A percentile compares a stretch with the other conserved stretches of the same genome.
phyloP scores from a whole-genome alignment of 2,329 filamentous ascomycete genomes.

The Aspergillus jensenii region DNA sequence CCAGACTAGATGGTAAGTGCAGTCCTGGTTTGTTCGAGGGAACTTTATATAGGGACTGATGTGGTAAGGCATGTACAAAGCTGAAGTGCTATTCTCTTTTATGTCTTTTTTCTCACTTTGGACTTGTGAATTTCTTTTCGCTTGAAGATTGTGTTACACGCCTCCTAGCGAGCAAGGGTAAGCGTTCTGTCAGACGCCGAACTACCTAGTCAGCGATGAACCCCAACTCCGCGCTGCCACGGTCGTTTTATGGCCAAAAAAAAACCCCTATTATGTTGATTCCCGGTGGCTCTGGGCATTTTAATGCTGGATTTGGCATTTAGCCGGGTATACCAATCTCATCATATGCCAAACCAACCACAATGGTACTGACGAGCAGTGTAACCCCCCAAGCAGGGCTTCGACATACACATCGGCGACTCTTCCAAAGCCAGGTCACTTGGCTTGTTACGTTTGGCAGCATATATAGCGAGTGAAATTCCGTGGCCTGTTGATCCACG shows the following conservation, averaged over 20 bases:
- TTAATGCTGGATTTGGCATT: not conserved
- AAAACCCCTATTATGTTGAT: not conserved
- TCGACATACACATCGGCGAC: not conserved
- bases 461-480: not conserved
- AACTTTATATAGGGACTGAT: not conserved
- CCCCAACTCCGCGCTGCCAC: not conserved
- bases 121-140: not conserved
- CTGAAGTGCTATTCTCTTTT: not conserved
- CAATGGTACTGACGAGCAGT: not conserved
- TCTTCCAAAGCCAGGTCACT: not conserved
- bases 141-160: not conserved
- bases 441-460: not conserved
- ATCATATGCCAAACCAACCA: not conserved
- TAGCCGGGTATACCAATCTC: not conserved
- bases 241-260: not conserved
- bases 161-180: not conserved
- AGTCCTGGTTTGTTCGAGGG: not conserved
- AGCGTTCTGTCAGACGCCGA: not conserved
- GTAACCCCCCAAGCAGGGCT: not conserved
- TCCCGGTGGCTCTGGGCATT: not conserved
- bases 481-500: not conserved
- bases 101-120: not conserved
- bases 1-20: not conserved
- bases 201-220: not conserved
- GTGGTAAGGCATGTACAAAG: not conserved